Conservation (phyloP, 2,329 filamentous ascomycete species). For the Colletotrichum sansevieriae region DNA sequence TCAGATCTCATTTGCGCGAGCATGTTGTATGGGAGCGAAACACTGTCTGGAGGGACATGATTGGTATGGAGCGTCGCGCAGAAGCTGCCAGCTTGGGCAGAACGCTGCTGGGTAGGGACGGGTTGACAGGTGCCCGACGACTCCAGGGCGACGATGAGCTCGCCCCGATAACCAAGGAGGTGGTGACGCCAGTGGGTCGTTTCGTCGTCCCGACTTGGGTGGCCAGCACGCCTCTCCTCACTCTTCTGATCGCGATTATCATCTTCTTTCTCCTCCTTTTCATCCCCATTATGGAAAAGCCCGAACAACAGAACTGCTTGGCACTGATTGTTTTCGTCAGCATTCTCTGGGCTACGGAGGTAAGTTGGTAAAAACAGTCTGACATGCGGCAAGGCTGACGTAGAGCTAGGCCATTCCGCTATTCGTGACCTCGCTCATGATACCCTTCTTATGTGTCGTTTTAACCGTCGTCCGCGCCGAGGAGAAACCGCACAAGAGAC, state of each 20-base stretch:
- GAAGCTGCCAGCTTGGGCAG: slow-evolving; percentile 93
- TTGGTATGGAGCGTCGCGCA: slow-evolving; percentile 94
- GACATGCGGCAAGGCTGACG: slow-evolving; percentile 38
- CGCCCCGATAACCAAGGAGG: slow-evolving; percentile 71
- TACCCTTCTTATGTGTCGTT: slow-evolving; percentile 92
- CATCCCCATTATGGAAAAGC: slow-evolving; percentile 84
- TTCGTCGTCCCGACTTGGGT: slow-evolving; percentile 85
- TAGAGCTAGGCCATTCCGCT: slow-evolving; percentile 83
- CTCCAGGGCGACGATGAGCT: slow-evolving; percentile 88
- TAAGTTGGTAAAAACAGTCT: slow-evolving; percentile 53
- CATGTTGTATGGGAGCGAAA: slow-evolving; percentile 99
- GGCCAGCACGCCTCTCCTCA: slow-evolving; percentile 84
- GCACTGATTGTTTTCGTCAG: slow-evolving; percentile 95
- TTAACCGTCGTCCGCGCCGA: slow-evolving; percentile 87
- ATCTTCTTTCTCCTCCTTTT: slow-evolving; percentile 82
- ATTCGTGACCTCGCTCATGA: slow-evolving; percentile 93
- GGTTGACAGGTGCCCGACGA: slow-evolving; percentile 75
- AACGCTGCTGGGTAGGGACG: slow-evolving; percentile 82
- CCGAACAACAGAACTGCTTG: slow-evolving; percentile 95
- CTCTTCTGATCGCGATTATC: slow-evolving; percentile 76
- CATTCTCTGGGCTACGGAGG: slow-evolving; percentile 95
- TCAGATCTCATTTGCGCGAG: slow-evolving; percentile 91
- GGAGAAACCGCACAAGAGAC: slow-evolving; percentile 63
- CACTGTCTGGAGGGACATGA: slow-evolving; percentile 99
- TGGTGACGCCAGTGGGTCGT: slow-evolving; percentile 84